Conservation (phyloP, 2,329 filamentous ascomycete species). For the Botrytis deweyae region DNA sequence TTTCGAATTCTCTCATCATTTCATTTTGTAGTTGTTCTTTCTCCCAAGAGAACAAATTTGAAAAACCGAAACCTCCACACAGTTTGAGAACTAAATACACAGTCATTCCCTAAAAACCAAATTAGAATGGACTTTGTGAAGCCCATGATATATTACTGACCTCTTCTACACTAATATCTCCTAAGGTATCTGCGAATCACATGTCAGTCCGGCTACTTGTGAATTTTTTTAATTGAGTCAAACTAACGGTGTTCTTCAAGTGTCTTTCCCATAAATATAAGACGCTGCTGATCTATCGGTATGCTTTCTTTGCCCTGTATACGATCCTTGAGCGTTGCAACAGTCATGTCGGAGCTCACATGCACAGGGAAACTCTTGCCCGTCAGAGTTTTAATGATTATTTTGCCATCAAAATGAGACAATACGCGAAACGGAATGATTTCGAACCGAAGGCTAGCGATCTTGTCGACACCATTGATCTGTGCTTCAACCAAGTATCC, state of each 20-base stretch:
- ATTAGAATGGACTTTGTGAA: neutral
- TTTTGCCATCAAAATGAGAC: neutral
- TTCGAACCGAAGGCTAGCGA: constrained; percentile 18
- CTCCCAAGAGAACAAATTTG: neutral
- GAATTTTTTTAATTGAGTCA: no score
- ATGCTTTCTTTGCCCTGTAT: neutral
- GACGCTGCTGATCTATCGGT: neutral
- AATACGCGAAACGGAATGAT: constrained; percentile 8
- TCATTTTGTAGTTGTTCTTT: no score
- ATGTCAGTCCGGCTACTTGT: neutral
- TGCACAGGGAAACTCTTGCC: neutral
- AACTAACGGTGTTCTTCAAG: neutral
- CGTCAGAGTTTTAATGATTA: neutral
- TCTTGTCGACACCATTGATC: constrained; percentile 3
- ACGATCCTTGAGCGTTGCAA: neutral
- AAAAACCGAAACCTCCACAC: neutral
- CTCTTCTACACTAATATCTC: neutral
- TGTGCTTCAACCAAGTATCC: constrained; percentile 25
- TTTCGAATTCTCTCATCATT: neutral
- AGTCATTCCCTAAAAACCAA: neutral
- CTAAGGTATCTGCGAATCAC: neutral
- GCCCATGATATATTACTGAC: neutral
- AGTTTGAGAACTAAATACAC: neutral
- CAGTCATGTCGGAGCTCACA: neutral
- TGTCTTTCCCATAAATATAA: neutral